Evolutionary conservation across 352 stramenopile species (phyloP).

Genomic region (Thalassiosira delicatula): DNA sequence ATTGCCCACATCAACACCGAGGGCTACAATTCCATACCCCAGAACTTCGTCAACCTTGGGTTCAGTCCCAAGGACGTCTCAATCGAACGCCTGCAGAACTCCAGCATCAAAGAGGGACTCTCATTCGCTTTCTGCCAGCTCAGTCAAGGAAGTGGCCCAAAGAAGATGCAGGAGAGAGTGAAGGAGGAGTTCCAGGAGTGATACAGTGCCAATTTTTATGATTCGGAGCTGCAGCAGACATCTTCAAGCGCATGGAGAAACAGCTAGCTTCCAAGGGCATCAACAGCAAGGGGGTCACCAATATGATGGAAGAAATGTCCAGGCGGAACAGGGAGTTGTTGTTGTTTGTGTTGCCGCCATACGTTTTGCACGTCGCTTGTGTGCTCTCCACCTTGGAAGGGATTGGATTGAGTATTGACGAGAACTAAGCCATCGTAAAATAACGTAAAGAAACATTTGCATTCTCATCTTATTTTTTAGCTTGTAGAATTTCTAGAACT

Average conservation of each 20-base stretch:
- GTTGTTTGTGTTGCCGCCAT: too few species aligned
- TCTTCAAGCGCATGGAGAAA: slow-evolving; percentile 75
- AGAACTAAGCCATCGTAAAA: too few species aligned
- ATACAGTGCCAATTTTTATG: slow-evolving; percentile 68
- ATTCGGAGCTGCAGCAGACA: slow-evolving; percentile 74
- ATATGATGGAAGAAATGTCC: slow-evolving; percentile 83
- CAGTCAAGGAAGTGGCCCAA: slow-evolving; percentile 67
- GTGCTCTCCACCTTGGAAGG: too few species aligned
- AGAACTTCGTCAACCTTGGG: slow-evolving; percentile 82
- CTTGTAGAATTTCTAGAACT: too few species aligned
- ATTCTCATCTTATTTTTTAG: too few species aligned
- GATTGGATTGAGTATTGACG: too few species aligned
- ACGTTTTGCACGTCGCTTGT: too few species aligned
- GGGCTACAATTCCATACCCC: slow-evolving; percentile 76
- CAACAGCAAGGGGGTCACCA: slow-evolving; percentile 78
- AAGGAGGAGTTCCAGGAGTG: slow-evolving; percentile 78
- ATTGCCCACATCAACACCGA: slow-evolving; percentile 82
- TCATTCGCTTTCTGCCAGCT: slow-evolving; percentile 79
- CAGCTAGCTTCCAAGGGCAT: slow-evolving; percentile 73
- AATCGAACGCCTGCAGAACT: slow-evolving; percentile 65
- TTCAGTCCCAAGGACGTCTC: slow-evolving; percentile 70
- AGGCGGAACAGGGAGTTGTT: slow-evolving; percentile 78
- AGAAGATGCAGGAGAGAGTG: slow-evolving; percentile 83
- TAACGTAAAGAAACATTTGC: too few species aligned
- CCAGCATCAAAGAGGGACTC: slow-evolving; percentile 75